Conservation (phyloP, 306 rosid genomes). For the Cicer cuneatum region DNA sequence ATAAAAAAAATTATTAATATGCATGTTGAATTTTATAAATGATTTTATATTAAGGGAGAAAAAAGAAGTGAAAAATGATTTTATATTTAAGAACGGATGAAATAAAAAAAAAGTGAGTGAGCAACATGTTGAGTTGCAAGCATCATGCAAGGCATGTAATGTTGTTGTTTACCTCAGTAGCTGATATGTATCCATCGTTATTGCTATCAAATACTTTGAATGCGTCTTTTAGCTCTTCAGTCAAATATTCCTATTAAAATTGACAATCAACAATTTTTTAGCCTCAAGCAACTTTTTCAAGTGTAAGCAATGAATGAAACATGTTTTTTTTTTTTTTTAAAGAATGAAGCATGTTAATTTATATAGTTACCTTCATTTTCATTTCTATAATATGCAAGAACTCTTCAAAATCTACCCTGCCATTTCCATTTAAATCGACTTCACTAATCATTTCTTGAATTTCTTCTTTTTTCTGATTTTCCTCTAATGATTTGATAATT, state of each 20-base stretch:
- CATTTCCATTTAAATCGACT: constrained; percentile 72
- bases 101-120: not conserved
- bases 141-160: not conserved
- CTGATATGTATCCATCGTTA: constrained; percentile 83
- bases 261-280: not conserved
- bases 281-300: not conserved
- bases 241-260: constrained; percentile 48
- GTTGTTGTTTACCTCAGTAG: constrained; percentile 60
- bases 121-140: not conserved
- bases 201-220: constrained; percentile 86
- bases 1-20: too few relatives aligned
- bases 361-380: constrained; percentile 71
- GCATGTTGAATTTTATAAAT: too few relatives aligned
- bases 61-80: too few relatives aligned
- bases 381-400: constrained; percentile 74
- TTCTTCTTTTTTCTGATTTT: constrained; percentile 77
- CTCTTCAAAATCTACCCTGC: constrained; percentile 73
- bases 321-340: not conserved
- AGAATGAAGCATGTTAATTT: not conserved
- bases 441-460: constrained; percentile 72
- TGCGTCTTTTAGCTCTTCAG: constrained; percentile 80
- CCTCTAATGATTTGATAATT: constrained; percentile 76
- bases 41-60: too few relatives aligned
- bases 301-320: not conserved
- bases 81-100: too few relatives aligned